phyloP scores from a whole-genome alignment of 2,329 filamentous ascomycete species.

The Pseudopithomyces maydicus region DNA sequence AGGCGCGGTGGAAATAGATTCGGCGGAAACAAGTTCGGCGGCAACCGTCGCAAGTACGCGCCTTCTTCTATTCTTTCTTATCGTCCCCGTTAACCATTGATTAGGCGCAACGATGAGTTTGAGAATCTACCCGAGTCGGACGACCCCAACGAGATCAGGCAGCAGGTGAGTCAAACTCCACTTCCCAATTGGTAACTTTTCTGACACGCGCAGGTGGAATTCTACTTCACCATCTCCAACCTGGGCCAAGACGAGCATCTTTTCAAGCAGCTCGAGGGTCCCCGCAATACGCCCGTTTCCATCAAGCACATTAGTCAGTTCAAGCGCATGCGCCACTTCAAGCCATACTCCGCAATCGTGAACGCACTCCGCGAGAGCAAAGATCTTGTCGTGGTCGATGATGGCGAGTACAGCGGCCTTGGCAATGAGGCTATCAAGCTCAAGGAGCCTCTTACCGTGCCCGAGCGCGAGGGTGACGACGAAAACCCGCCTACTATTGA shows the following conservation, averaged over 20 bases:
- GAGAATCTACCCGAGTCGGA: constrained; percentile 68
- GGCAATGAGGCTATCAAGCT: constrained; percentile 62
- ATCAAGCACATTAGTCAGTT: constrained; percentile 82
- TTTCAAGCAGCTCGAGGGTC: constrained; percentile 76
- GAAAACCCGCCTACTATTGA: constrained; percentile 22
- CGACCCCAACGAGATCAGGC: constrained; percentile 80
- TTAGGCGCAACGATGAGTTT: constrained; percentile 37
- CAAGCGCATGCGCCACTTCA: constrained; percentile 95
- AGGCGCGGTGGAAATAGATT: constrained; percentile 18
- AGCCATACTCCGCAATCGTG: constrained; percentile 82
- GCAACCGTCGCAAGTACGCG: constrained; percentile 17
- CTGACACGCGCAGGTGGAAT: constrained; percentile 73
- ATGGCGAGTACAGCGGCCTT: constrained; percentile 62
- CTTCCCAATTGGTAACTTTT: not conserved
- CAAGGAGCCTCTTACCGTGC: constrained; percentile 65
- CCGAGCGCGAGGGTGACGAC: constrained; percentile 39
- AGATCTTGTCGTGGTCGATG: constrained; percentile 73
- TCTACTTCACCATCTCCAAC: constrained; percentile 94
- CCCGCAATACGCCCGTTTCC: constrained; percentile 79
- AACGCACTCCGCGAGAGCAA: constrained; percentile 80
- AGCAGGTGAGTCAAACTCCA: constrained; percentile 64
- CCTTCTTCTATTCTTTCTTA: not conserved
- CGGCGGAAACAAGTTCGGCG: constrained; percentile 21
- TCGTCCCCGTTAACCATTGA: constrained; percentile 5
- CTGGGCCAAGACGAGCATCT: constrained; percentile 88